Conservation (phyloP, 805 yeast genomes). For the Pichia thaimueangensis region DNA sequence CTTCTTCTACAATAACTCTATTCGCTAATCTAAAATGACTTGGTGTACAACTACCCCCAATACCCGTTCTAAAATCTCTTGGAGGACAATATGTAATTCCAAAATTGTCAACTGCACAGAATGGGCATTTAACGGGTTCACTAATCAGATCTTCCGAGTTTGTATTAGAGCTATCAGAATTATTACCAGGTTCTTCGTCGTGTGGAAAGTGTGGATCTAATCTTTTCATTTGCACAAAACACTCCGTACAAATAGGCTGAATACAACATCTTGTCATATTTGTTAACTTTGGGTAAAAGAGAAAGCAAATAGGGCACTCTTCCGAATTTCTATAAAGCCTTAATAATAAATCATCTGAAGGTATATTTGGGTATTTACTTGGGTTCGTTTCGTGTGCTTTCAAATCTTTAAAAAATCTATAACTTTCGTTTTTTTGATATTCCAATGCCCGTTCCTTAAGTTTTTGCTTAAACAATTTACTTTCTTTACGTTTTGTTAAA, state of each 20-base stretch:
- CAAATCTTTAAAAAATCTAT: slow-evolving; percentile 28
- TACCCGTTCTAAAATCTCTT: slow-evolving; percentile 44
- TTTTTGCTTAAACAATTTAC: slow-evolving; percentile 35
- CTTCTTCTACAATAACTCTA: slow-evolving; percentile 22
- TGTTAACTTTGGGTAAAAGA: slow-evolving; percentile 71
- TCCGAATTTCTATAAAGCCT: slow-evolving; percentile 58
- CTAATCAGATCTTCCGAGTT: slow-evolving; percentile 65
- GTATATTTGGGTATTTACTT: slow-evolving; percentile 26
- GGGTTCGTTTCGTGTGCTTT: slow-evolving; percentile 22
- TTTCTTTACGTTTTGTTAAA: slow-evolving; percentile 43
- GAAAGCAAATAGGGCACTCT: slow-evolving; percentile 94
- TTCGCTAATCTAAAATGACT: slow-evolving; percentile 27
- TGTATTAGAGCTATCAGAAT: slow-evolving; percentile 19
- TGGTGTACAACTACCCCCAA: slow-evolving; percentile 47
- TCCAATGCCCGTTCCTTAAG: slow-evolving; percentile 34
- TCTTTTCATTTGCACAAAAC: slow-evolving; percentile 93
- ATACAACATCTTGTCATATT: slow-evolving; percentile 83
- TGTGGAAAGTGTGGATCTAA: slow-evolving; percentile 92
- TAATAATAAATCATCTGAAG: slow-evolving; percentile 43
- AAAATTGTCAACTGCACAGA: slow-evolving; percentile 81
- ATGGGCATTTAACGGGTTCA: slow-evolving; percentile 89
- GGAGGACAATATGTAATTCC: slow-evolving; percentile 80
- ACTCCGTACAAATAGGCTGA: slow-evolving; percentile 92
- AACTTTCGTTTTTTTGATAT: slow-evolving; percentile 33
- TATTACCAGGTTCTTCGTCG: slow-evolving; percentile 36